Evolutionary conservation across 139 green algal genomes (phyloP), one percentile per base, ranked within the genome.

Genomic region (Raphidocelis subcapitata): DNA sequence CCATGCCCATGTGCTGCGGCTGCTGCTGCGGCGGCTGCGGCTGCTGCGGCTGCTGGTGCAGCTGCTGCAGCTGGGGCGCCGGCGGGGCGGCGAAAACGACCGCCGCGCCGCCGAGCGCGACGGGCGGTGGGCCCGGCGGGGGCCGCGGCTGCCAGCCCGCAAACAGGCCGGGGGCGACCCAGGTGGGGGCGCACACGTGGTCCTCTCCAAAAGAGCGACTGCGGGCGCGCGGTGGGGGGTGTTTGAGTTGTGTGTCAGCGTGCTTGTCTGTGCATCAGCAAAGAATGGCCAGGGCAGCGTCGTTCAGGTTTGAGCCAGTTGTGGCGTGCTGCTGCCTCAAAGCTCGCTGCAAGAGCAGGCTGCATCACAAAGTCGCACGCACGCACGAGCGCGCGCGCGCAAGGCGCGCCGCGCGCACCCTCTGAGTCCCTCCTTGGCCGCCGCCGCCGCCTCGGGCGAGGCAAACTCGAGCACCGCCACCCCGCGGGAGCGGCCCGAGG

Each of bases 401-500:
- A 26, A 31, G 37, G n/a, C 26, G 24, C 12, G 23, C 24, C 66
- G 5, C 3, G 32, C 84, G 66, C 63, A 90, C 88, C 90, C 91
- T 14, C 77, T 70, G 10, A 96, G 66, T 10, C 74, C 64, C 54
- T 82, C 75, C 47, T 92, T 90, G 77, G 87, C 94, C 1, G 32
- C 41, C 21, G 65, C 52, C 3, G 89, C 89, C 10, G 87, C 78
- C 28, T 85, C 80, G 2, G 65, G 24, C 0, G 82, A 73, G 0
- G n/a, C 72, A 72, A 94, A 94, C 32, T 92, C 85, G n/a, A 97
- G 86, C 23, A 94, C 65, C 0, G 81, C 89, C 46, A 88, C 91
- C 15, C 94, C 94, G 65, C 92, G 91, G 55, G 84, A 95, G 75
- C 94, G 94, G 28, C 92, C 94, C 24, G 73, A 97, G 4, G 79